These are phyloP conservation scores for Fusarium robinianum DNA, from an alignment of 2,329 filamentous ascomycete genomes.

Conservation along the genomic window DNA sequence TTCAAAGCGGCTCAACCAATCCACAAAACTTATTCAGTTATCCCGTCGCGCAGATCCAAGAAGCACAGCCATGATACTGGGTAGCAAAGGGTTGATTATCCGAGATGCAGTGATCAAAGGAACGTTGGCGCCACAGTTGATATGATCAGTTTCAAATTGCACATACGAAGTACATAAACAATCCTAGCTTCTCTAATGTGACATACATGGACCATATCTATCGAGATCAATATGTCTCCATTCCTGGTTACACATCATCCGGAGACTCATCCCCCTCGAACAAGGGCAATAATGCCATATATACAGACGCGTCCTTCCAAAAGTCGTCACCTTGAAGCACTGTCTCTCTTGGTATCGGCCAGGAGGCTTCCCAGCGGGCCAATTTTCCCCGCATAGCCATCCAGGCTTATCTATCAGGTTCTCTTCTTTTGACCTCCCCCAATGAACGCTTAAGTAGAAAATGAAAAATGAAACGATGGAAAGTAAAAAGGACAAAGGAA, in stretches of 20 bases:
- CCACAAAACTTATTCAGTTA: neutral
- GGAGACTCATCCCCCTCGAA: conserved; percentile 14
- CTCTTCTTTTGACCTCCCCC: conserved; percentile 36
- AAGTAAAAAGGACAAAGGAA: conserved; percentile 30
- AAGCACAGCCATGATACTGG: too few species aligned
- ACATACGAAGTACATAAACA: conserved; percentile 10
- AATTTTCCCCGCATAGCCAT: conserved; percentile 15
- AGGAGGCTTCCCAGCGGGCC: conserved; percentile 5
- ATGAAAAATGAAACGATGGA: conserved; percentile 34
- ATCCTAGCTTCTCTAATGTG: conserved; percentile 24
- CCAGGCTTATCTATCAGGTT: conserved; percentile 33
- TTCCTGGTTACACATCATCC: conserved; percentile 23
- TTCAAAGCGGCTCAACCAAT: too few species aligned
- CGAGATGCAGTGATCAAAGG: neutral
- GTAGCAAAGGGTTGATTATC: too few species aligned
- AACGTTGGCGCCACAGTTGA: too few species aligned
- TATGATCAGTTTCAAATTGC: neutral
- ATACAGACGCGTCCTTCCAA: conserved; percentile 37
- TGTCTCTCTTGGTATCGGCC: conserved; percentile 23
- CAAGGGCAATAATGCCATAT: conserved; percentile 35
- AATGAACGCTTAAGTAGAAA: too few species aligned
- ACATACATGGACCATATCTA: conserved; percentile 16
- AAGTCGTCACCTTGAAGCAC: conserved; percentile 11
- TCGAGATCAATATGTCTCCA: conserved; percentile 11
- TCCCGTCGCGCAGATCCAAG: too few species aligned